phyloP scores from a whole-genome alignment of 73 alveolate genomes.

The Paramecium octaurelia region DNA sequence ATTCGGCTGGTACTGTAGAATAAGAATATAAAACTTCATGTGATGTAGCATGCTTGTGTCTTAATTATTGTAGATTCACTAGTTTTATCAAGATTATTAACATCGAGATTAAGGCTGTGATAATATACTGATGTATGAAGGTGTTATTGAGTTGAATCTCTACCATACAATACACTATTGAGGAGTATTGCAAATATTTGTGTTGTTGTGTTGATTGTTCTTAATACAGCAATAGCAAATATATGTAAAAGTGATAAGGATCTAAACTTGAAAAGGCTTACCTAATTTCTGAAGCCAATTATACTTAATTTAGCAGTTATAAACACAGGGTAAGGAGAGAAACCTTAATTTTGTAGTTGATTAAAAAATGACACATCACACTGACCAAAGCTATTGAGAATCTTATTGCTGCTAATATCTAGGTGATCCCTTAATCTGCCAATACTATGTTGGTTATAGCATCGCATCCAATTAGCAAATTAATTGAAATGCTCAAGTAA shows the following conservation, averaged over 20 bases:
- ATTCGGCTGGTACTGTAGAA: neutral
- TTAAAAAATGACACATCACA: neutral
- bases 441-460: neutral
- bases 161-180: neutral
- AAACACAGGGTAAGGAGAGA: neutral
- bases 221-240: neutral
- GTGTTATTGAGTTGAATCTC: neutral
- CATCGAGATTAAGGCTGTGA: neutral
- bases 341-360: neutral
- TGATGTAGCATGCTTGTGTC: neutral
- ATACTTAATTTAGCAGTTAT: neutral
- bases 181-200: neutral
- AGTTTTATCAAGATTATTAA: neutral
- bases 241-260: neutral
- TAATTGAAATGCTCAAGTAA: neutral
- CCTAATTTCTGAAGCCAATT: constrained; percentile 15
- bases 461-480: neutral
- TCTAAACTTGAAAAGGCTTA: neutral
- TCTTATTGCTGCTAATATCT: neutral
- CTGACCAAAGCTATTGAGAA: neutral
- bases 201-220: neutral
- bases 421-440: neutral
- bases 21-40: neutral
- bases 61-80: neutral
- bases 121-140: neutral